Evolutionary conservation across 2,329 filamentous ascomycete species (phyloP), one percentile per base, ranked within the genome.

Genomic region (Epichloe gansuensis): DNA sequence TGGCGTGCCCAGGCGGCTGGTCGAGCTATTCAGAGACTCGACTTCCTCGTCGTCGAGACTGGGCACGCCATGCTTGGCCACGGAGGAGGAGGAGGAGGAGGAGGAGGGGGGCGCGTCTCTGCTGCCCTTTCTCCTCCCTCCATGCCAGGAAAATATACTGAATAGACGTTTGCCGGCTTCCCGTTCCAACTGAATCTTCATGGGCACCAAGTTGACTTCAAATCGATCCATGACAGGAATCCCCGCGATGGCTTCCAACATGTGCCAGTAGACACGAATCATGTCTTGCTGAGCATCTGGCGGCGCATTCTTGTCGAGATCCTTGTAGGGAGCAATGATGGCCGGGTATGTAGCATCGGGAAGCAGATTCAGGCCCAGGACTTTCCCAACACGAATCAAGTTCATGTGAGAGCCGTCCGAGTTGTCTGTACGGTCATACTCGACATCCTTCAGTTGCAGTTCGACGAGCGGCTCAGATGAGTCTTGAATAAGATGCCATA

Each of bases 141-240:
- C 59, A 88, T 81, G 11, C 86, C 88, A 0, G 93, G 94, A 73
- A 98, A 60, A 98, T 89, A 68, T 98, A 98, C 69, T 96, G 60
- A 98, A 95, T 2, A 98, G 75, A 59, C 86, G 89, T 71, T 94
- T 91, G 45, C 91, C 91, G 48, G 95, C 84, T 61, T 97, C 91
- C 38, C 84, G 85, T 68, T 98, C 93, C 38, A 98, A 75, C 65
- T 98, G 93, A 23, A 98, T 83, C 67, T 90, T 94, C 65, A 98
- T 80, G 0, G 93, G 94, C 66, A 94, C 91, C 21, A 98, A 73
- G 52, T 91, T 89, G 52, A 98, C 88, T 67, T 97, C 91, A 62
- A 98, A 98, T 62, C 94, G 87, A 60, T 97, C 91, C 75, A 98
- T 88, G 35, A 98, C 91, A 0, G 91, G 89, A 56, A 98, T 98